Conservation (phyloP, 2,329 filamentous ascomycete species). For the Claviceps capensis region DNA sequence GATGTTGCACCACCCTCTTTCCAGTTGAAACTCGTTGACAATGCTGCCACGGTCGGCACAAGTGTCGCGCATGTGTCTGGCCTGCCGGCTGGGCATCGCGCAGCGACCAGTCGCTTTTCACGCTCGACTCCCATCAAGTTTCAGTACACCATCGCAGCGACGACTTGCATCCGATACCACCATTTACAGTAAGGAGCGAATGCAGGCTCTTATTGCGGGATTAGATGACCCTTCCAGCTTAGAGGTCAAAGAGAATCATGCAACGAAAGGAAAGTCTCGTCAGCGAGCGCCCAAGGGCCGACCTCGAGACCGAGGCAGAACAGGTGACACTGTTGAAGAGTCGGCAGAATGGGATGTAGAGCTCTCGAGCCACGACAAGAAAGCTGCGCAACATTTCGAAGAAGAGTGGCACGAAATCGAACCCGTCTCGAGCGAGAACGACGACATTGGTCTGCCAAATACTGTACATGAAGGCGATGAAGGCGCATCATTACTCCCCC, state of each 20-base stretch:
- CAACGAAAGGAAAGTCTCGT: neutral
- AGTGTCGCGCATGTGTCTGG: constrained; percentile 20
- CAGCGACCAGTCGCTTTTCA: constrained; percentile 9
- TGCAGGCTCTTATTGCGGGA: constrained; percentile 14
- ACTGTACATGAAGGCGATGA: neutral
- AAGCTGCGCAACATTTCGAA: neutral
- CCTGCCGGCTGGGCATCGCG: constrained; percentile 19
- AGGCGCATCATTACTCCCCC: neutral
- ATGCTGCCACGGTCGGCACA: constrained; percentile 23
- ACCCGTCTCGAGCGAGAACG: neutral
- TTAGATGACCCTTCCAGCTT: neutral
- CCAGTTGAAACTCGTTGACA: constrained; percentile 2
- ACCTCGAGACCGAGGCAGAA: neutral
- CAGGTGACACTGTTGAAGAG: neutral
- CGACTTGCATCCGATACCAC: constrained; percentile 13
- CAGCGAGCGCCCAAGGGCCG: constrained; percentile 1
- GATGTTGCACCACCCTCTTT: neutral
- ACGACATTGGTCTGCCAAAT: neutral
- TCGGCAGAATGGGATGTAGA: constrained; percentile 7
- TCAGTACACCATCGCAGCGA: constrained; percentile 6
- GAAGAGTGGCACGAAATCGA: neutral
- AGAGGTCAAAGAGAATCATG: neutral
- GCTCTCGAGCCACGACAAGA: neutral
- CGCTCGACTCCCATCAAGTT: constrained; percentile 4
- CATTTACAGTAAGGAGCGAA: constrained; percentile 11